These are phyloP conservation scores for Lithospermum erythrorhizon DNA, from an alignment of 257 asterid species.

Conservation along the genomic window DNA sequence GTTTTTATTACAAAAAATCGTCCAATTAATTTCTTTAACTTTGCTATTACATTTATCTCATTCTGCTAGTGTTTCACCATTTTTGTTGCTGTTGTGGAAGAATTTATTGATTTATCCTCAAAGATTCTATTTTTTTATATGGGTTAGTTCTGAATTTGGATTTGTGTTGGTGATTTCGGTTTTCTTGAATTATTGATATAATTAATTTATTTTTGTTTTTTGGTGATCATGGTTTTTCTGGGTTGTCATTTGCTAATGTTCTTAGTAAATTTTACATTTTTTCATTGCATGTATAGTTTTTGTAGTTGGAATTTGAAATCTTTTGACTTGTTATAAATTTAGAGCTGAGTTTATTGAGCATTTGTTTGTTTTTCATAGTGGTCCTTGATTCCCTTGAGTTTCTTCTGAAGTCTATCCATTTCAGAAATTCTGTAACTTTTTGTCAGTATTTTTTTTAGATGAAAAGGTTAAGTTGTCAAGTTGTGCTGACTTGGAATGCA, in stretches of 20 bases:
- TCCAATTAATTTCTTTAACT: too few relatives aligned
- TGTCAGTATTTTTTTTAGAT: not conserved
- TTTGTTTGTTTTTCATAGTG: conserved; percentile 2
- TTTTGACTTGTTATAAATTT: conserved; percentile 1
- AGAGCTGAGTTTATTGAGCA: conserved; percentile 6
- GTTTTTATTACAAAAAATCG: not conserved
- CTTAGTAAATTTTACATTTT: not conserved
- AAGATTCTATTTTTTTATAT: conserved; percentile 4
- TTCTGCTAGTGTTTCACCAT: not conserved
- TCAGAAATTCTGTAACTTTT: not conserved
- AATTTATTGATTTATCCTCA: not conserved
- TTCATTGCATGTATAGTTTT: not conserved
- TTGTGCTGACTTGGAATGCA: not conserved
- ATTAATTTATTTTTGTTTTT: not conserved
- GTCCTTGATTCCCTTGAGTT: conserved; percentile 10
- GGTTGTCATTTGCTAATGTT: not conserved
- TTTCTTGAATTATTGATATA: too few relatives aligned
- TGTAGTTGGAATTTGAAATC: not conserved
- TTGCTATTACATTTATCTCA: not conserved
- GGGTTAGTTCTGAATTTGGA: conserved; percentile 11
- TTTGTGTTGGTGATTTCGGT: conserved; percentile 3
- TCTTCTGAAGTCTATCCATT: not conserved
- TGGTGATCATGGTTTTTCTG: conserved; percentile 17
- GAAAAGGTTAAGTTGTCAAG: not conserved
- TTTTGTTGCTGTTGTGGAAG: not conserved